Evolutionary conservation across 176 grass and related monocot species (phyloP), one percentile per base, ranked within the genome.

Genomic region (Secale cereale): DNA sequence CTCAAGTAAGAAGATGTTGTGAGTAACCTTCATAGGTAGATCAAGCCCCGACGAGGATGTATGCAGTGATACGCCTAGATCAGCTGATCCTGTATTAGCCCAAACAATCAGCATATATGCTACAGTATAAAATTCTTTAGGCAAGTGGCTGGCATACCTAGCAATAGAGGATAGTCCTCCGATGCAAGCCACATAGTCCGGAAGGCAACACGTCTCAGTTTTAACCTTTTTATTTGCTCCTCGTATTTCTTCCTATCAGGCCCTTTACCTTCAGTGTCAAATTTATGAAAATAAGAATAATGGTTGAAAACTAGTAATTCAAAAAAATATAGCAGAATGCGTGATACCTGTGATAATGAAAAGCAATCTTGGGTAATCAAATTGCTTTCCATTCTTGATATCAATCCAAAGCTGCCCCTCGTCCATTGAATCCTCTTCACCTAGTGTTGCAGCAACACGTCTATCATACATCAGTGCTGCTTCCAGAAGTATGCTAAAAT

Each of bases 401-500:
- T 99, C 90, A n/a, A 45, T 86, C 94, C 97, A 94, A 46, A 99
- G 76, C 61, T 94, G 83, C 32, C 74, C 86, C 77, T 99, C 97
- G 27, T 87, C 85, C 84, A 99, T 73, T 32, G 91, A 99, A 85
- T 99, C 94, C 69, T 94, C 86, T 85, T 99, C 97, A 77, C 85
- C 89, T 84, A 97, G 80, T 65, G 84, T 72, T 54, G 90, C 92
- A 80, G 94, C 90, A 82, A 94, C 90, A 74, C 97, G 88, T 73
- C 97, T 94, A 82, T 99, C 97, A 8, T 99, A 99, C 91, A 97
- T 94, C 56, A 99, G 31, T 78, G 97, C 90, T 78, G 97, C 97
- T 92, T 99, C 90, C 60, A 99, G 77, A 90, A 99, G 97, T 82
- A 97, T 92, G 77, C 90, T 90, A 78, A 99, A 99, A 97, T 99